Percentiles rank a stretch among this genome's conserved stretches.
Conservation (phyloP, 371 early-diverging fungal genomes). For the Haplosporangium sp. region DNA sequence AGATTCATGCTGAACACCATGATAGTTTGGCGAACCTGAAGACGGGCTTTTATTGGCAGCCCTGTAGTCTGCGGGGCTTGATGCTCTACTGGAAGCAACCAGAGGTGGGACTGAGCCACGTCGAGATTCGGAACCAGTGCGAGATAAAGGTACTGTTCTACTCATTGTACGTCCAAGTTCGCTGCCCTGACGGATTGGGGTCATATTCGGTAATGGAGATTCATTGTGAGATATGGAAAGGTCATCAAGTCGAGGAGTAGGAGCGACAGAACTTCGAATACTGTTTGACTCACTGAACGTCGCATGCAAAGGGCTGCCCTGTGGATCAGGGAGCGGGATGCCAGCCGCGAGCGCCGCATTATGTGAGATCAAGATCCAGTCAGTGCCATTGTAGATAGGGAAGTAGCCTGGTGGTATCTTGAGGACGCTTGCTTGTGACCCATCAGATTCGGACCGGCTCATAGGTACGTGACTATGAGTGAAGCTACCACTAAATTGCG, state of each 20-base stretch:
- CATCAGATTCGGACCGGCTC: slow-evolving; percentile 35
- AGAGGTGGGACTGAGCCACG: slow-evolving; percentile 33
- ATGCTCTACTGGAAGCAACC: slow-evolving; percentile 27
- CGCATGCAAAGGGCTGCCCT: slow-evolving; percentile 26
- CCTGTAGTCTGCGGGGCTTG: slow-evolving; percentile 37
- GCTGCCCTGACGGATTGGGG: slow-evolving; percentile 32
- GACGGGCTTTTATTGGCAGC: slow-evolving; percentile 27
- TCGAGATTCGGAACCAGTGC: slow-evolving; percentile 41
- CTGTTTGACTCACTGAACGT: slow-evolving; percentile 6
- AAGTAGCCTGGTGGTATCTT: slow-evolving; percentile 49
- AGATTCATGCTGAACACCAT: slow-evolving; percentile 20
- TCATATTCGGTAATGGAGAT: slow-evolving; percentile 22
- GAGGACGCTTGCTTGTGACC: slow-evolving; percentile 37
- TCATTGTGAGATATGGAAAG: slow-evolving; percentile 11
- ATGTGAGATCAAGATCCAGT: slow-evolving; percentile 52
- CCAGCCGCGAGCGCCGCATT: slow-evolving; percentile 35
- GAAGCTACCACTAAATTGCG: slow-evolving; percentile 6
- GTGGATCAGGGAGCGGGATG: slow-evolving; percentile 44
- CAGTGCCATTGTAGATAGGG: slow-evolving; percentile 47
- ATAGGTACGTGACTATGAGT: slow-evolving; percentile 20
- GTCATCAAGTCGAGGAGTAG: slow-evolving; percentile 29
- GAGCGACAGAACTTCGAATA: slow-evolving; percentile 13
- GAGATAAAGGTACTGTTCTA: slow-evolving; percentile 19
- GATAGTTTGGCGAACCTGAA: slow-evolving; percentile 29
- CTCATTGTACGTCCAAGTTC: slow-evolving; percentile 14